Evolutionary conservation across 2,329 filamentous ascomycete genomes (phyloP).

Genomic region (Colletotrichum simmondsii): DNA sequence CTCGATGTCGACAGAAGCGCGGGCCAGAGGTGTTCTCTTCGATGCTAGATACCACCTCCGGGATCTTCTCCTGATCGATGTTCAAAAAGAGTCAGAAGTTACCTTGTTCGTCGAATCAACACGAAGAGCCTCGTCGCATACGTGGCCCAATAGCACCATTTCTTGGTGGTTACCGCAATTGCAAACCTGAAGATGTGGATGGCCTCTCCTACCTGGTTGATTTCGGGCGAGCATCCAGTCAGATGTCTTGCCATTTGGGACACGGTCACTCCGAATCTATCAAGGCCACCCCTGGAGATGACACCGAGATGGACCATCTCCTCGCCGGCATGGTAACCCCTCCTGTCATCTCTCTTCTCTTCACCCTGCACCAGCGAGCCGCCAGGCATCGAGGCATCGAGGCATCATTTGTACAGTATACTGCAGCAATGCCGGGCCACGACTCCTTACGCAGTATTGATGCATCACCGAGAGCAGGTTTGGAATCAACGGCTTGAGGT

Average conservation of each 20-base stretch:
- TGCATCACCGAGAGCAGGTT: constrained; percentile 67
- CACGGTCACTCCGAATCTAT: constrained; percentile 70
- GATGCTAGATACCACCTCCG: background rate
- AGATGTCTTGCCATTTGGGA: constrained; percentile 69
- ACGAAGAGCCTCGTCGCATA: background rate
- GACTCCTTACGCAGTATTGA: constrained; percentile 37
- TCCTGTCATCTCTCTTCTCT: constrained; percentile 67
- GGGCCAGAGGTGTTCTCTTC: background rate
- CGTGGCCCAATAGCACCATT: constrained; percentile 25
- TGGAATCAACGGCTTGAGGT: constrained; percentile 69
- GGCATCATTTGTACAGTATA: constrained; percentile 68
- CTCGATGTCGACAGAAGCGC: background rate
- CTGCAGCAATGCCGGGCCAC: constrained; percentile 68
- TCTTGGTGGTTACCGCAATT: background rate
- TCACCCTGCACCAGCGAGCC: constrained; percentile 54
- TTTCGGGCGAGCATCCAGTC: constrained; percentile 69
- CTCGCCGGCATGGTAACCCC: constrained; percentile 68
- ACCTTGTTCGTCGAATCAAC: background rate
- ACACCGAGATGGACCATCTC: constrained; percentile 65
- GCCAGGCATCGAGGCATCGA: constrained; percentile 58
- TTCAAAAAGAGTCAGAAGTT: background rate
- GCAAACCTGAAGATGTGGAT: background rate
- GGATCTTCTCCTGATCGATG: constrained; percentile 38
- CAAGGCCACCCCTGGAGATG: constrained; percentile 59
- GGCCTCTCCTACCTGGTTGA: background rate